phyloP scores from a whole-genome alignment of 1,284 basidiomycete species.

The Marasmius oreades region DNA sequence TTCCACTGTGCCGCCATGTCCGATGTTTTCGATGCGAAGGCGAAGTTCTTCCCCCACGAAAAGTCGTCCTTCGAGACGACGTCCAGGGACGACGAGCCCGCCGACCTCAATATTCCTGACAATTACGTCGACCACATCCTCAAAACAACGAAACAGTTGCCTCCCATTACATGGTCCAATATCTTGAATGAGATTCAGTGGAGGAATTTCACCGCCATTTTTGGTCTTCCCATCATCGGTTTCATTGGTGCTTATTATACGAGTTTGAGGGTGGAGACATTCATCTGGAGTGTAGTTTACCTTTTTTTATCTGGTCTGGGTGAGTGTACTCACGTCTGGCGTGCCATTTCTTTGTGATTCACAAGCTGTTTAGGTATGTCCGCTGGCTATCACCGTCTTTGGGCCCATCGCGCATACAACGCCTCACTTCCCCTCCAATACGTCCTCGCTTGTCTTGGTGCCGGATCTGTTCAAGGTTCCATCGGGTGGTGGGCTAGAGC shows the following conservation, averaged over 20 bases:
- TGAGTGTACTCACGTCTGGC: slow-evolving; percentile 25
- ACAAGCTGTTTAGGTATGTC: slow-evolving; percentile 45
- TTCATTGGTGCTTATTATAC: slow-evolving; percentile 66
- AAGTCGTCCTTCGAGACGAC: background rate
- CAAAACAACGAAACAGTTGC: slow-evolving; percentile 70
- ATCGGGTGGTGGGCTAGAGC: slow-evolving; percentile 96
- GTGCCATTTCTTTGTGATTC: background rate
- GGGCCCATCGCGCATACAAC: slow-evolving; percentile 91
- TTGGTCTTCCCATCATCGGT: slow-evolving; percentile 68
- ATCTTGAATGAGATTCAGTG: slow-evolving; percentile 73
- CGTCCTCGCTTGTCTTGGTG: slow-evolving; percentile 72
- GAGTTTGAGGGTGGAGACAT: slow-evolving; percentile 63
- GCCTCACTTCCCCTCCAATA: slow-evolving; percentile 81
- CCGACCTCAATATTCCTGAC: slow-evolving; percentile 74
- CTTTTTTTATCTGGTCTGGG: slow-evolving; percentile 86
- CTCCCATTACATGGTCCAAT: slow-evolving; percentile 74
- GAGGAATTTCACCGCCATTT: slow-evolving; percentile 60
- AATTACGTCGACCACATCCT: slow-evolving; percentile 89
- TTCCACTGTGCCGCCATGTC: no score
- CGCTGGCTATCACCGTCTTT: slow-evolving; percentile 88
- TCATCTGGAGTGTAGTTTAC: slow-evolving; percentile 70
- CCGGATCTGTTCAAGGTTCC: slow-evolving; percentile 87
- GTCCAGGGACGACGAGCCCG: slow-evolving; percentile 35
- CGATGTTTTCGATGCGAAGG: no score
- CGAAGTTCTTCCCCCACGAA: no score